Percentiles rank a stretch among this genome's conserved stretches.
Evolutionary conservation across 148 eudicot species (phyloP).

Genomic region (Cornus controversa): DNA sequence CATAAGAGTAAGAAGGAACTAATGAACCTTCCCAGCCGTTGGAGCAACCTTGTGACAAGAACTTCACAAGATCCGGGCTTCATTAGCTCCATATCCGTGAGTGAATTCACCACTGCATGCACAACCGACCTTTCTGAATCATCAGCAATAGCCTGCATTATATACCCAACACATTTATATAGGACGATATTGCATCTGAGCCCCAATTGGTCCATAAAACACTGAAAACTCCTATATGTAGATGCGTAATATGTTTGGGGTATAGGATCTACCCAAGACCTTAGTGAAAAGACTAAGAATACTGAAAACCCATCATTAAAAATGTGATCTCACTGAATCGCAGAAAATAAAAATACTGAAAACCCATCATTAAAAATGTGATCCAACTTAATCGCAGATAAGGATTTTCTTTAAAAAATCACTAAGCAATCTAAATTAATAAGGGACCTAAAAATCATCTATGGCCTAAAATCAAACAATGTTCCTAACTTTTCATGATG

Average conservation of each 20-base stretch:
- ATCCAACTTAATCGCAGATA: not conserved
- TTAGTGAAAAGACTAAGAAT: not conserved
- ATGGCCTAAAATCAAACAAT: not conserved
- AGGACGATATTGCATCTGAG: not conserved
- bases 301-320: not conserved
- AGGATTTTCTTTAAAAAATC: not conserved
- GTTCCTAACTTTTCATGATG: not conserved
- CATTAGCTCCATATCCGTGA: conserved; percentile 74
- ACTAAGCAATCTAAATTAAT: not conserved
- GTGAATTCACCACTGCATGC: conserved; percentile 51
- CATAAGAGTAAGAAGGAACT: conserved; percentile 3
- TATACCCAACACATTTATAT: conserved; percentile 11
- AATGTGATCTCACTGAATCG: not conserved
- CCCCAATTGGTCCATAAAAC: not conserved
- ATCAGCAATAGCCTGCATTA: conserved; percentile 55
- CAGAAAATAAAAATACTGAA: not conserved
- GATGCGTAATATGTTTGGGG: not conserved
- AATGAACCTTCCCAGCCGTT: conserved; percentile 77
- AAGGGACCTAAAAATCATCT: not conserved
- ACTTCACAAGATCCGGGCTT: conserved; percentile 82
- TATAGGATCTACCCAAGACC: not conserved
- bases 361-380: not conserved
- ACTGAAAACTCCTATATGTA: not conserved
- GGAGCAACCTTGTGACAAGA: conserved; percentile 67
- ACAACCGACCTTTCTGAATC: conserved; percentile 57